A percentile compares a stretch with the other conserved stretches of the same genome.
Evolutionary conservation across 768 basidiomycete species (phyloP).

Genomic region (Guyanaporus albipodus): DNA sequence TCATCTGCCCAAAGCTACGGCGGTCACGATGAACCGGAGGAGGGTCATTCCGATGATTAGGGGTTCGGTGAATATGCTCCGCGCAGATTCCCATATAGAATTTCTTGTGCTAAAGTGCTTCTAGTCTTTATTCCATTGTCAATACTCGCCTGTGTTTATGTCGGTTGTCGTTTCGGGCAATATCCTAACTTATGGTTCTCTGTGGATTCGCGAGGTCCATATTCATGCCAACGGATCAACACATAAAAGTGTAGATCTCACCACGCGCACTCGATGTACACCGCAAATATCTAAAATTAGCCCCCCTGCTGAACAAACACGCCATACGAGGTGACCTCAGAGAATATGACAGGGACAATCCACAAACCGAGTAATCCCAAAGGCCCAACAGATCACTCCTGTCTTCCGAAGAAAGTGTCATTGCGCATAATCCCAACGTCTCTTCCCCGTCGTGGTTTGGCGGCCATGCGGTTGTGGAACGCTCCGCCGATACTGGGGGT

Average conservation of each 20-base stretch:
- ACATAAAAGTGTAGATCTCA: slow-evolving; percentile 29
- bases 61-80: slow-evolving; percentile 23
- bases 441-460: slow-evolving; percentile 23
- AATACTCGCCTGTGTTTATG: slow-evolving; percentile 17
- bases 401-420: slow-evolving; percentile 16
- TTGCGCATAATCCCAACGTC: slow-evolving; percentile 14
- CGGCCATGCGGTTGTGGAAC: slow-evolving; percentile 37
- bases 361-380: slow-evolving; percentile 19
- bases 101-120: slow-evolving; percentile 33
- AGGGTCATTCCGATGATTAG: slow-evolving; percentile 32
- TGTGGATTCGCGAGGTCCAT: slow-evolving; percentile 10
- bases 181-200: slow-evolving; percentile 17
- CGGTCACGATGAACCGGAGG: slow-evolving; percentile 31
- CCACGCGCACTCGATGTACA: slow-evolving; percentile 4
- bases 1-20: slow-evolving; percentile 25
- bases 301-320: not conserved
- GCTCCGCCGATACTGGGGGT: slow-evolving; percentile 42
- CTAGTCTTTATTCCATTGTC: slow-evolving; percentile 14
- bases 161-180: slow-evolving; percentile 16
- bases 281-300: slow-evolving; percentile 24
- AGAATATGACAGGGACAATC: slow-evolving; percentile 10
- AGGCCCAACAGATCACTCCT: slow-evolving; percentile 8
- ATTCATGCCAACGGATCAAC: slow-evolving; percentile 23
- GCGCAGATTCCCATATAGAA: slow-evolving; percentile 27
- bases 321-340: slow-evolving; percentile 26